Evolutionary conservation across 1,139 yeast species (phyloP), one percentile per base, ranked within the genome.

Genomic region (Lodderomyces pseudojiufengensis): DNA sequence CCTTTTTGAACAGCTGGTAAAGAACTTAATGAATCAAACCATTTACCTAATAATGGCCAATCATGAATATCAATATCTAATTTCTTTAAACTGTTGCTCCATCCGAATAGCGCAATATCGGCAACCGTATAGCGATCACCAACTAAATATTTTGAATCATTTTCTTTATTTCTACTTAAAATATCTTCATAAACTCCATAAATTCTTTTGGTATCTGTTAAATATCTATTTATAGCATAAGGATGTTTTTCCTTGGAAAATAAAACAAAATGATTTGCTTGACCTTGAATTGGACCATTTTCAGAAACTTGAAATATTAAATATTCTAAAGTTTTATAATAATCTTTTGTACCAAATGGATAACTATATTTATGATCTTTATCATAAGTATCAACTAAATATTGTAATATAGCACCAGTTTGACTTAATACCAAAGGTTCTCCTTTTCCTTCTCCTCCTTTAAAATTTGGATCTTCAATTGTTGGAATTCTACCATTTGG

Each of bases 401-500:
- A 79, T 42, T 64, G 61, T 54, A 79, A 51, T 42, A 79, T 78
- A 12, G 84, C 82, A 16, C 73, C 84, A 24, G 80, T 65, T 55
- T 80, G 85, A 48, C 70, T 67, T 32, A 79, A 48, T 14, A 68
- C 57, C 7, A 73, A 75, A 12, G 69, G 56, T n/a, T 23, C 27
- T 2, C 10, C 20, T 14, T 16, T 3, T 8, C n/a, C n/a, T 5
- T 10, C 32, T 7, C 14, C 12, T n/a, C 7, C 20, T 14, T 30
- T 30, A 25, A 32, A 25, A 25, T 54, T 54, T 34, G 63, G 61
- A 48, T 77, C 80, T 3, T 67, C 64, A 14, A 80, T 52, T 1
- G 77, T 67, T 12, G 86, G 86, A 38, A 79, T 75, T 44, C 80
- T 63, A 11, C 85, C 84, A 48, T 79, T 78, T 20, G 81, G 80